phyloP scores from a whole-genome alignment of 257 asterid species.

The Solanum corneliomulleri region DNA sequence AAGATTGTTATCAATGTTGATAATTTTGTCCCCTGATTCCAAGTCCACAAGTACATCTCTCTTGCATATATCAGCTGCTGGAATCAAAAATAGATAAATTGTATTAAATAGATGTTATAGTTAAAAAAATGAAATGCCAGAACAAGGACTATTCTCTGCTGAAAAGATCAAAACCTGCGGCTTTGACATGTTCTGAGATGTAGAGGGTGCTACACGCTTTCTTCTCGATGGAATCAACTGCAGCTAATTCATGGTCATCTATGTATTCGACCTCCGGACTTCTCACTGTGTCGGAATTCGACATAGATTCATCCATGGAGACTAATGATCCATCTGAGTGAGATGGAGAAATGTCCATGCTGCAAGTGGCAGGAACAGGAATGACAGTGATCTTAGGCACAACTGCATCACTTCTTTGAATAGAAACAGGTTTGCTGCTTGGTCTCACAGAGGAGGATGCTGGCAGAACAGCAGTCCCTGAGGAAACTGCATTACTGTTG shows the following conservation, averaged over 20 bases:
- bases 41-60: slow-evolving; percentile 40
- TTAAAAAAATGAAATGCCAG: neutral
- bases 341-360: slow-evolving; percentile 31
- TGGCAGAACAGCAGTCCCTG: neutral
- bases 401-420: slow-evolving; percentile 18
- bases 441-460: slow-evolving; percentile 33
- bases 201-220: slow-evolving; percentile 48
- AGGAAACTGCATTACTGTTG: neutral
- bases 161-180: slow-evolving; percentile 24
- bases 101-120: neutral
- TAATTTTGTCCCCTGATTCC: slow-evolving; percentile 28
- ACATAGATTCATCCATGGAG: slow-evolving; percentile 89
- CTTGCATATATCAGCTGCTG: slow-evolving; percentile 51
- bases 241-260: slow-evolving; percentile 43
- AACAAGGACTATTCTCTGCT: neutral
- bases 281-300: slow-evolving; percentile 68
- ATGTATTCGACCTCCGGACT: slow-evolving; percentile 87
- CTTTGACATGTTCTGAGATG: slow-evolving; percentile 43
- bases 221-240: slow-evolving; percentile 54
- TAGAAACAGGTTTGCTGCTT: slow-evolving; percentile 20
- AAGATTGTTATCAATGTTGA: slow-evolving; percentile 49
- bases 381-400: slow-evolving; percentile 11
- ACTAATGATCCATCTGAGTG: slow-evolving; percentile 44
- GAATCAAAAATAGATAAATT: neutral
- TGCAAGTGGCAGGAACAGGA: slow-evolving; percentile 7